A percentile compares a stretch with the other conserved stretches of the same genome.
Conservation (phyloP, 345 rosid genomes). For the Mallotus nudiflorus region DNA sequence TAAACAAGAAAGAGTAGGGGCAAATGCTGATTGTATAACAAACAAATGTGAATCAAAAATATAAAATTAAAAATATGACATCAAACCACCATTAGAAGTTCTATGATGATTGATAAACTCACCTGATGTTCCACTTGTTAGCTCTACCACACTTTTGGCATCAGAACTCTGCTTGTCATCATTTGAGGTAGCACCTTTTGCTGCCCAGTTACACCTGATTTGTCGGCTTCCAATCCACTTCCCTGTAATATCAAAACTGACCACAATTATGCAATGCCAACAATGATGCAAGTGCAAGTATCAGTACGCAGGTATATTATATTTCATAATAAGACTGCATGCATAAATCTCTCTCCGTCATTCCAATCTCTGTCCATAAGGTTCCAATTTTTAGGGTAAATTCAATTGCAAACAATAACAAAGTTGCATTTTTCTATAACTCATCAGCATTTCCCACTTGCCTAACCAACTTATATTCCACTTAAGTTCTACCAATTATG, state of each 20-base stretch:
- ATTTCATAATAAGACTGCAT: not conserved
- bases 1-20: not conserved
- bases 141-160: constrained; percentile 75
- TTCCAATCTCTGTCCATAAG: not conserved
- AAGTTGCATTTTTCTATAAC: not conserved
- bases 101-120: not conserved
- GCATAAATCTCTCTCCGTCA: too few species aligned
- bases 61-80: not conserved
- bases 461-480: not conserved
- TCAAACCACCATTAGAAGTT: not conserved
- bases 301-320: not conserved
- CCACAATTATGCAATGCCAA: constrained; percentile 12
- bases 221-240: constrained; percentile 97
- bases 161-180: constrained; percentile 86
- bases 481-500: not conserved
- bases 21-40: not conserved
- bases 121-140: constrained; percentile 89
- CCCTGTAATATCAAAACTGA: constrained; percentile 34
- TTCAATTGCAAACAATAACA: not conserved
- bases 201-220: constrained; percentile 97
- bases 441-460: not conserved
- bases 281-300: not conserved
- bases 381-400: not conserved
- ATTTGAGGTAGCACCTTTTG: constrained; percentile 71
- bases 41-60: not conserved